Base-by-base conservation (phyloP, 257 asterid genomes). In the Asclepias syriaca region DNA sequence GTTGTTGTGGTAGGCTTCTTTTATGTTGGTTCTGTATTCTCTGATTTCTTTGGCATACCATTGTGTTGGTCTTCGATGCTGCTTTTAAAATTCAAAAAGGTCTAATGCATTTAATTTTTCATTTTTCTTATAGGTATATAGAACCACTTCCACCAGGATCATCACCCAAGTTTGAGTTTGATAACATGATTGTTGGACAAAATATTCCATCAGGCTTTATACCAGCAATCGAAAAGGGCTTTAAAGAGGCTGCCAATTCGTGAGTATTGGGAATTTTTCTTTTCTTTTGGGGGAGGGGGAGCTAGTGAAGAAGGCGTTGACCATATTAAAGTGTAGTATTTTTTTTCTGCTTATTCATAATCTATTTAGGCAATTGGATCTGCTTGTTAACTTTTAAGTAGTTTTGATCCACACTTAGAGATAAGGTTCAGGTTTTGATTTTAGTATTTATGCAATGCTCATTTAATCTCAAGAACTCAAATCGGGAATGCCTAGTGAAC, bases 211-310 rank as follows among this genome's bases (percentile, higher is more conserved):
- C 98, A 75, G 87, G 83, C 75, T 95, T 87, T 77, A 90, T 95
- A 70, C 98, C 99, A 40, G 96, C 99, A 69, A 95, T 95, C 72
- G 99, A 95, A 77, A 95, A 92, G 81, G 99, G 99, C 59, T 92
- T 95, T 77, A 90, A 80, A 82, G 99, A 95, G 85, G 99, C 99
- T 74, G 98, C 94, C 67, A 95, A 95, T 87, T 95, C 99, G 99
- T 95, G 82, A 70, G 96, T 83, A 32, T 70, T 78, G 56, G 65
- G 61, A 71, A 53, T 56, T 65, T 63, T 32, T 24, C 45, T 22
- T 74, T 67, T n/a, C 19, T 15, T 46, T 37, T 57, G 15, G 53
- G 53, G 15, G 59, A 24, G 59, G 8, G 2, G 1, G 18, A 48
- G 10, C 6, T 45, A 19, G 49, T 22, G 8, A 24, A 22, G 43